Evolutionary conservation across 78 protist genomes (phyloP).

Genomic region (Creolimax fragrantissima): DNA sequence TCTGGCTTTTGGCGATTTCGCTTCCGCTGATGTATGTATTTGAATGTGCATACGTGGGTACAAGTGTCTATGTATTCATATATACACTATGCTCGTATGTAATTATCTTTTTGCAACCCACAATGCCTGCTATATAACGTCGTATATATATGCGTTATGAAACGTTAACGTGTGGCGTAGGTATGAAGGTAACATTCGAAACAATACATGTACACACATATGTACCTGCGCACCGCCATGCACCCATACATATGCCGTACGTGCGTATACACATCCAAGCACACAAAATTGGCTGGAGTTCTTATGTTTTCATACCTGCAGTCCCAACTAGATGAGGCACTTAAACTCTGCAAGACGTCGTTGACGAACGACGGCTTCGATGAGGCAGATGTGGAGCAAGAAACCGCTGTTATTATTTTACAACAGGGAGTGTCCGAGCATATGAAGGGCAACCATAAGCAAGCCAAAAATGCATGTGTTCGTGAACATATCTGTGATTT

Average conservation of each 20-base stretch:
- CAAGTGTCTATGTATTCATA: not conserved
- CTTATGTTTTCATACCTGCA: not conserved
- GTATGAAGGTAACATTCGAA: too few relatives aligned
- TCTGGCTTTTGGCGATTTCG: not conserved
- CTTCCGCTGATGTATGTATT: not conserved
- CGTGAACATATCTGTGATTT: not conserved
- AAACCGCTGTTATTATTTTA: not conserved
- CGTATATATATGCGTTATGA: too few relatives aligned
- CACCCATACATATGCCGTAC: not conserved
- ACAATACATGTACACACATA: not conserved
- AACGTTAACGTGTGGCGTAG: too few relatives aligned
- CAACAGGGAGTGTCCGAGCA: not conserved
- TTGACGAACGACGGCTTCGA: not conserved
- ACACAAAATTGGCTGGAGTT: not conserved
- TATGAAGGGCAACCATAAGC: not conserved
- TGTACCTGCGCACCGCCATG: not conserved
- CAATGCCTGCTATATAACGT: too few relatives aligned
- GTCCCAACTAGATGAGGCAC: not conserved
- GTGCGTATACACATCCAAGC: not conserved
- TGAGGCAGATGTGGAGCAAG: not conserved
- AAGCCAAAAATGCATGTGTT: not conserved
- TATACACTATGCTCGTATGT: not conserved
- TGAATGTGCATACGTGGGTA: not conserved
- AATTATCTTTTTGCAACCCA: too few relatives aligned
- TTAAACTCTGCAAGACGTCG: not conserved